A percentile compares a stretch with the other conserved stretches of the same genome.
phyloP scores from a whole-genome alignment of 176 grass and related monocot genomes.

The Hyparrhenia diplandra region DNA sequence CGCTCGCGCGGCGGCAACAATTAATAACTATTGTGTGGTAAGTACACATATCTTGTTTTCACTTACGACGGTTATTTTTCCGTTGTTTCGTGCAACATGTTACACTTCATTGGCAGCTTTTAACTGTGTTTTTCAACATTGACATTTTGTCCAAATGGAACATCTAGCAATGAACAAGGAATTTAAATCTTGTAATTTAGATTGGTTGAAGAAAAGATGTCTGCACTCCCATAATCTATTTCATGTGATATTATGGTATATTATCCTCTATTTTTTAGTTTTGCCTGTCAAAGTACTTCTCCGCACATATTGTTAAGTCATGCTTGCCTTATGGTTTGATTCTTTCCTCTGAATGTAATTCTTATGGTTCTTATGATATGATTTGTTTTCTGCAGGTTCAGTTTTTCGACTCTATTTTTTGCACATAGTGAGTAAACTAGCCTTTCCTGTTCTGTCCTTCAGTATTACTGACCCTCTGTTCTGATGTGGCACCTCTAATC shows the following conservation, averaged over 20 bases:
- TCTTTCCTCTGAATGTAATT: constrained; percentile 18
- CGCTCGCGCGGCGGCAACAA: no score
- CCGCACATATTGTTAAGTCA: background rate
- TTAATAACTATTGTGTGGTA: no score
- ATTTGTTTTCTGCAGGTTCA: constrained; percentile 70
- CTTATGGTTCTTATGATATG: constrained; percentile 29
- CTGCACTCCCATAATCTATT: no score
- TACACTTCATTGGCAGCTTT: no score
- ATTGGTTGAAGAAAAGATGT: no score
- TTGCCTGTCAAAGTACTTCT: background rate
- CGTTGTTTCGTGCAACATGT: no score
- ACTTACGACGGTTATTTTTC: no score
- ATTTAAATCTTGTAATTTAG: no score
- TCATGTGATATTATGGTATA: background rate
- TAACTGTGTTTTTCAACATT: no score
- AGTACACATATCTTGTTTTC: no score
- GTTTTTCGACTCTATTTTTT: constrained; percentile 97
- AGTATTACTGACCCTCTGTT: background rate
- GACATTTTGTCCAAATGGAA: no score
- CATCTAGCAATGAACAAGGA: no score
- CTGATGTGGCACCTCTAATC: constrained; percentile 1
- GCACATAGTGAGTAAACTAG: constrained; percentile 80
- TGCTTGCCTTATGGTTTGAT: background rate
- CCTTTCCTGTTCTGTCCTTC: constrained; percentile 16
- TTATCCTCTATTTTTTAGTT: constrained; percentile 5